These are phyloP conservation scores for Globisporangium recalcitrans DNA, from an alignment of 352 stramenopile species.

Conservation along the genomic window DNA sequence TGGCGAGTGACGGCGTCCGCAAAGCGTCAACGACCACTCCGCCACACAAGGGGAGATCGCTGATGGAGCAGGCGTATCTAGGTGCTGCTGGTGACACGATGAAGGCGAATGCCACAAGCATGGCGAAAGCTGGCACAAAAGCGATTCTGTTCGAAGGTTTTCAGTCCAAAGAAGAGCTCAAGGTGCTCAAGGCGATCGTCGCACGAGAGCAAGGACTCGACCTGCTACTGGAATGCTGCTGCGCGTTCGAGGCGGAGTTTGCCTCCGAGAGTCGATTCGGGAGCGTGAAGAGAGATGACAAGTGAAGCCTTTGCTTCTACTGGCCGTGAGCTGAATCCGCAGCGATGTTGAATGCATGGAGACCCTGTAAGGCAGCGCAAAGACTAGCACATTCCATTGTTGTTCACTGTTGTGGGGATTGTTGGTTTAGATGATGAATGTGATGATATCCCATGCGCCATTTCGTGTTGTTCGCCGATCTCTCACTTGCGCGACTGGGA, in stretches of 20 bases:
- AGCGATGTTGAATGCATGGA: too few species aligned
- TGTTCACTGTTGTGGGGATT: neutral
- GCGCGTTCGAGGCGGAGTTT: conserved; percentile 55
- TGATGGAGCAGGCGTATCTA: conserved; percentile 2
- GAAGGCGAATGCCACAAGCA: neutral
- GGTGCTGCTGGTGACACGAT: neutral
- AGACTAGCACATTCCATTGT: neutral
- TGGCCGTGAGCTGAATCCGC: too few species aligned
- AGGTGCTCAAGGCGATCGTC: conserved; percentile 59
- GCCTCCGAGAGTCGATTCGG: conserved; percentile 49
- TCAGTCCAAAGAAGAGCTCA: conserved; percentile 58
- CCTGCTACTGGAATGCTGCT: conserved; percentile 40
- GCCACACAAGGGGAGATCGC: neutral
- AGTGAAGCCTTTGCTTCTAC: too few species aligned
- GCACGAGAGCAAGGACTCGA: conserved; percentile 54
- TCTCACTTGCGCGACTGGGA: conserved; percentile 40
- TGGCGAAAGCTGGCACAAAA: conserved; percentile 12
- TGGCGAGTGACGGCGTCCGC: neutral
- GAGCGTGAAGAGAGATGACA: conserved; percentile 8
- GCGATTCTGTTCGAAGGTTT: conserved; percentile 51
- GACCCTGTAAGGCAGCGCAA: too few species aligned
- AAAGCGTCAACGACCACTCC: neutral
- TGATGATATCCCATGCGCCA: neutral
- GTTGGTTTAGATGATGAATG: neutral
- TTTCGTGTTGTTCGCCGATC: neutral